Evolutionary conservation across 2,329 filamentous ascomycete genomes (phyloP).

Genomic region (Colletotrichum theobromicola): DNA sequence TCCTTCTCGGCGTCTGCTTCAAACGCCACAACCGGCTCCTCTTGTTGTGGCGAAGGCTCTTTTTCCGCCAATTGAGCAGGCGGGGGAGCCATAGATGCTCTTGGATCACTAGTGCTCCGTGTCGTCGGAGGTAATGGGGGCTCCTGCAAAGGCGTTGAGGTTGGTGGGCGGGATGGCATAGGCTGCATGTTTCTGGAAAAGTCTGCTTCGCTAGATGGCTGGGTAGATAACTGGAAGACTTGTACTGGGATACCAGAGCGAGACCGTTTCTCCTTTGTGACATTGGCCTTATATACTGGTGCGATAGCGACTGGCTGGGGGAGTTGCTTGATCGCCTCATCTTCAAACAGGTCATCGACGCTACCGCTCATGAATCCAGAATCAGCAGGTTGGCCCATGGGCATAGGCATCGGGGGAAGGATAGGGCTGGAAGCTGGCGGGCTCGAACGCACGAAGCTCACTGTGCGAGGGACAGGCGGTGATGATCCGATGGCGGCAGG

Average conservation of each 20-base stretch:
- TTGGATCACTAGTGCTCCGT: background rate
- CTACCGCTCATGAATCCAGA: conserved; percentile 88
- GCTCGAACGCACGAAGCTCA: conserved; percentile 59
- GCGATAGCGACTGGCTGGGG: conserved; percentile 35
- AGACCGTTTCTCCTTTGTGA: conserved; percentile 34
- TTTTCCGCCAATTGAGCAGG: conserved; percentile 13
- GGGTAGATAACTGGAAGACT: conserved; percentile 39
- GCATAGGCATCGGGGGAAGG: conserved; percentile 65
- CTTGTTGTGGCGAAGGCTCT: conserved; percentile 23
- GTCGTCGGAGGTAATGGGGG: background rate
- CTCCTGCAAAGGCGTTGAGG: background rate
- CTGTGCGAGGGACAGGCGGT: conserved; percentile 76
- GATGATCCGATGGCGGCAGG: conserved; percentile 88
- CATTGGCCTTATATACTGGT: conserved; percentile 30
- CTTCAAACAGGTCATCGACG: conserved; percentile 71
- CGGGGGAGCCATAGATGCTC: background rate
- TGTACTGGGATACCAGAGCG: conserved; percentile 44
- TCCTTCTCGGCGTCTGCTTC: conserved; percentile 1
- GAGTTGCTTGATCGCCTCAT: conserved; percentile 56
- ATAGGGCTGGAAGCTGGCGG: conserved; percentile 82
- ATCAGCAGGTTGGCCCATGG: conserved; percentile 70
- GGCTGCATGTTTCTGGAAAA: background rate
- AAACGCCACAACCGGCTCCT: conserved; percentile 25
- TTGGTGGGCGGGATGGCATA: background rate
- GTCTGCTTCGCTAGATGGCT: conserved; percentile 17